Conservation (phyloP, 352 stramenopile genomes). For the Phytophthora fragariaefolia region DNA sequence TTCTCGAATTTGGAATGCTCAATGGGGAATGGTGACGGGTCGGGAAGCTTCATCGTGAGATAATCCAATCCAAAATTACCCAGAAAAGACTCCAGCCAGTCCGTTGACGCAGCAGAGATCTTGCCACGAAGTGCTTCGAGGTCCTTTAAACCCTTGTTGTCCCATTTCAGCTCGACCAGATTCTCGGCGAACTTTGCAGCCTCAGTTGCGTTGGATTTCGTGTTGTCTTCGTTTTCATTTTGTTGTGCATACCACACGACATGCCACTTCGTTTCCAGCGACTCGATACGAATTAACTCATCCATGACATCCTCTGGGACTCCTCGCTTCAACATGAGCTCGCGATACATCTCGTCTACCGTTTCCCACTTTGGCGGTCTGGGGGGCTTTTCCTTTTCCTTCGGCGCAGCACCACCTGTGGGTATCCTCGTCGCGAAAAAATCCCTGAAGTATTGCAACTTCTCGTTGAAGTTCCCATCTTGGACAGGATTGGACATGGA, state of each 20-base stretch:
- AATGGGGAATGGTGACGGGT: conserved; percentile 82
- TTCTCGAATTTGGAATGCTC: conserved; percentile 85
- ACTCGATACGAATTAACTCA: conserved; percentile 83
- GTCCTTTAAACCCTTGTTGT: conserved; percentile 80
- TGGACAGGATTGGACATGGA: conserved; percentile 70
- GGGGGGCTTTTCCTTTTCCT: conserved; percentile 72
- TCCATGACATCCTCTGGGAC: conserved; percentile 88
- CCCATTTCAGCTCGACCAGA: conserved; percentile 84
- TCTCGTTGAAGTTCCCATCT: conserved; percentile 87
- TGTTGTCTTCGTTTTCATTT: conserved; percentile 79
- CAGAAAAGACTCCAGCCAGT: conserved; percentile 84
- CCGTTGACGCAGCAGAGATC: conserved; percentile 68
- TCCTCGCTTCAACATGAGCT: conserved; percentile 78
- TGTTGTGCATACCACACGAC: conserved; percentile 87
- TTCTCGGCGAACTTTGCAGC: conserved; percentile 76
- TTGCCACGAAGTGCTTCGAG: conserved; percentile 75
- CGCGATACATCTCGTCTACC: conserved; percentile 89
- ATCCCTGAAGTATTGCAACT: conserved; percentile 85
- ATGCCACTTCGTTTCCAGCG: conserved; percentile 88
- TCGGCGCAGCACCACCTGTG: conserved; percentile 67
- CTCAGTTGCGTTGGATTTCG: conserved; percentile 59
- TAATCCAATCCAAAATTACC: conserved; percentile 83
- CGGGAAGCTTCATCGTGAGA: conserved; percentile 86
- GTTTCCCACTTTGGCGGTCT: conserved; percentile 67
- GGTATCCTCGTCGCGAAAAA: conserved; percentile 87